phyloP scores from a whole-genome alignment of 2,329 filamentous ascomycete species.

The Bipolaris bicolor region DNA sequence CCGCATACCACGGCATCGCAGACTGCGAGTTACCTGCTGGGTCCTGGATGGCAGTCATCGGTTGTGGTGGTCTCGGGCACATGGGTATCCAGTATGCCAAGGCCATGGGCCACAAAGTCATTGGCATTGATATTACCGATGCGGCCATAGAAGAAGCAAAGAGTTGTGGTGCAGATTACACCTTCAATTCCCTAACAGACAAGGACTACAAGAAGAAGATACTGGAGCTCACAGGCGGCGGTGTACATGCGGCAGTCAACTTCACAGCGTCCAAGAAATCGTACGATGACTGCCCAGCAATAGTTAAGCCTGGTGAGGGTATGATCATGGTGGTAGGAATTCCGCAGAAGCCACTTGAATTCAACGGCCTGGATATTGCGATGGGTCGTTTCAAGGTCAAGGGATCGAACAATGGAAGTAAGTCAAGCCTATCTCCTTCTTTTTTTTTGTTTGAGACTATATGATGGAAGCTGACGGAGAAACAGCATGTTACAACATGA shows the following conservation, averaged over 20 bases:
- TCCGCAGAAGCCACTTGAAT: slow-evolving; percentile 36
- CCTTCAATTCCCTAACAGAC: slow-evolving; percentile 39
- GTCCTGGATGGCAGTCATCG: slow-evolving; percentile 39
- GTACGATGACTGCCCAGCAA: slow-evolving; percentile 42
- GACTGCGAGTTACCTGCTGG: slow-evolving; percentile 37
- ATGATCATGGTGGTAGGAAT: slow-evolving; percentile 46
- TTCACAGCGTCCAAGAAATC: slow-evolving; percentile 42
- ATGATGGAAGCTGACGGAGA: slow-evolving; percentile 47
- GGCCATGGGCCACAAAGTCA: slow-evolving; percentile 42
- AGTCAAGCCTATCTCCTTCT: slow-evolving; percentile 11
- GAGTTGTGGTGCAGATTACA: slow-evolving; percentile 40
- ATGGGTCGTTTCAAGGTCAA: slow-evolving; percentile 35
- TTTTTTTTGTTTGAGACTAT: background rate
- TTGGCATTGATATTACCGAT: slow-evolving; percentile 40
- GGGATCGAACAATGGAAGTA: slow-evolving; percentile 45
- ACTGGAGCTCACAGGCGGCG: slow-evolving; percentile 36
- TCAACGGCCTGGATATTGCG: slow-evolving; percentile 44
- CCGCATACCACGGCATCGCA: slow-evolving; percentile 39
- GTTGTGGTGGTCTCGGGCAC: slow-evolving; percentile 43
- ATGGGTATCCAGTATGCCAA: slow-evolving; percentile 44
- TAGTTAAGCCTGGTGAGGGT: slow-evolving; percentile 39
- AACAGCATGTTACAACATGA: slow-evolving; percentile 49
- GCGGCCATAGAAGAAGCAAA: slow-evolving; percentile 39
- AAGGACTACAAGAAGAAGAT: slow-evolving; percentile 40
- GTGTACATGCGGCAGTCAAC: slow-evolving; percentile 41